Conservation (phyloP, 768 basidiomycete species). For the Rhodotorula diobovata region DNA sequence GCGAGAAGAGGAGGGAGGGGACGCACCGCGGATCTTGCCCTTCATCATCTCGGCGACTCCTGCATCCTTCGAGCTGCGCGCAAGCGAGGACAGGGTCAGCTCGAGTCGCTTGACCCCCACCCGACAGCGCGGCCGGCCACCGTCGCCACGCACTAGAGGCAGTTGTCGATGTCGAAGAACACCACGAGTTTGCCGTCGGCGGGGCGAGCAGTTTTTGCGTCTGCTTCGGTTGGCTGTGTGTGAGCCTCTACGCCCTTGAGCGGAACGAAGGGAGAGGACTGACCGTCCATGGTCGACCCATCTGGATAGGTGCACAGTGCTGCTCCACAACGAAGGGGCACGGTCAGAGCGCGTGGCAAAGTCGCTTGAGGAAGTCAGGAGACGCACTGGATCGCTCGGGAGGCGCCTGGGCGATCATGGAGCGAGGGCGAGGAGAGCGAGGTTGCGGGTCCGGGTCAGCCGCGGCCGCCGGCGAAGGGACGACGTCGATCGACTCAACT, state of each 20-base stretch:
- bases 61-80: conserved; percentile 15
- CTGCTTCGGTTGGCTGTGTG: too few relatives aligned
- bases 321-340: neutral
- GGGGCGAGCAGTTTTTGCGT: neutral
- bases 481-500: neutral
- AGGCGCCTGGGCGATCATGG: neutral
- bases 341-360: neutral
- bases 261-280: too few relatives aligned
- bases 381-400: neutral
- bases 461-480: neutral
- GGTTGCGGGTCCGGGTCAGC: neutral
- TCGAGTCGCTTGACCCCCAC: neutral
- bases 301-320: conserved; percentile 9
- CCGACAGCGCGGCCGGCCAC: neutral
- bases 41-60: conserved; percentile 37
- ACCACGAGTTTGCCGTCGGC: conserved; percentile 19
- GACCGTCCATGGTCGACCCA: too few relatives aligned
- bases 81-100: neutral
- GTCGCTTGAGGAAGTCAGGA: too few relatives aligned
- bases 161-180: conserved; percentile 39
- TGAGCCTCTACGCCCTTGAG: too few relatives aligned
- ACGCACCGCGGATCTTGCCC: conserved; percentile 26
- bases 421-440: neutral
- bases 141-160: conserved; percentile 17
- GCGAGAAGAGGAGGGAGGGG: too few relatives aligned